Evolutionary conservation across 2,329 filamentous ascomycete genomes (phyloP).

Genomic region (Aspergillus japonicus): DNA sequence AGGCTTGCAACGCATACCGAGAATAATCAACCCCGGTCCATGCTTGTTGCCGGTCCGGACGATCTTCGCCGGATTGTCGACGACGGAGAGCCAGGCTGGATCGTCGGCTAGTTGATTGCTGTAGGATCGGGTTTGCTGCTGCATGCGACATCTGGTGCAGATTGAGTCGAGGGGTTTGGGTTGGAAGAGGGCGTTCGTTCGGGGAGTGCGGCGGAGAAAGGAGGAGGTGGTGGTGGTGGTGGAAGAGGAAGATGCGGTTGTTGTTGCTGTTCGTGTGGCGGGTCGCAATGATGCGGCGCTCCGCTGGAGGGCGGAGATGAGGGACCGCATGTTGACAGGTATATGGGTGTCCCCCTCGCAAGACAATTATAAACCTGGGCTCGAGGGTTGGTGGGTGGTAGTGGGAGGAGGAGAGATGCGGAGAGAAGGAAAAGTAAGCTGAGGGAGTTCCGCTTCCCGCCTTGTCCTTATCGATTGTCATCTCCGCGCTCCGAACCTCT

Average conservation of each 20-base stretch:
- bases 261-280: too few species aligned
- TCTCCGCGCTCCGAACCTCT: background rate
- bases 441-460: background rate
- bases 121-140: constrained; percentile 43
- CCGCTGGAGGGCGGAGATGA: constrained; percentile 30
- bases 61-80: constrained; percentile 80
- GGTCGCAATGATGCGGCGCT: constrained; percentile 11
- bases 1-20: constrained; percentile 55
- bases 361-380: too few species aligned
- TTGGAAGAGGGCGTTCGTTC: background rate
- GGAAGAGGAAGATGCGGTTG: constrained; percentile 13
- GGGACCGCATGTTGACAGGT: constrained; percentile 26
- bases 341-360: too few species aligned
- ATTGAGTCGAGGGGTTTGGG: constrained; percentile 30
- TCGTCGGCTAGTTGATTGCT: constrained; percentile 58
- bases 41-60: constrained; percentile 74
- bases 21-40: constrained; percentile 75
- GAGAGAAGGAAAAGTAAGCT: background rate
- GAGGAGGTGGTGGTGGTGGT: constrained; percentile 17
- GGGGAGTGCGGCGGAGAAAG: constrained; percentile 19
- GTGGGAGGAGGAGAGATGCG: background rate
- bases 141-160: constrained; percentile 36
- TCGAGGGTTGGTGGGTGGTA: background rate
- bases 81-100: constrained; percentile 76
- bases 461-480: background rate